A percentile compares a stretch with the other conserved stretches of the same genome.
phyloP scores from a whole-genome alignment of 768 basidiomycete genomes.

The Clitopilus passeckerianus region DNA sequence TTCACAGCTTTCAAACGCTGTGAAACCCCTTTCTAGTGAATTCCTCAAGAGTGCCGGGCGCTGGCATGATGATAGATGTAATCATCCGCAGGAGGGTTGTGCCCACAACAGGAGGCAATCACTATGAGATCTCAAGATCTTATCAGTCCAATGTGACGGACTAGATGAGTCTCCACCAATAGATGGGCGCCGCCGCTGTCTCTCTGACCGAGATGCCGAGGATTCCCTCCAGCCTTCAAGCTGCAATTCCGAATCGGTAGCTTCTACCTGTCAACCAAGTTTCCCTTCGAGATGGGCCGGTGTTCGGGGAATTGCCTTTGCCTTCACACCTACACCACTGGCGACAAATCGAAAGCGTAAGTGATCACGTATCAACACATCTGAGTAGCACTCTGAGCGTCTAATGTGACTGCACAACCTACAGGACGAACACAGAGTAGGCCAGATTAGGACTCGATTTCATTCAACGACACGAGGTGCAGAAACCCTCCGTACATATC shows the following conservation, averaged over 20 bases:
- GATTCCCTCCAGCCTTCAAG: background rate
- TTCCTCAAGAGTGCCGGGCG: background rate
- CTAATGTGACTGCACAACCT: background rate
- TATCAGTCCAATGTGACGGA: background rate
- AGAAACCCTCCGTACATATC: background rate
- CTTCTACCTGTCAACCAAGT: background rate
- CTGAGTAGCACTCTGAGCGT: background rate
- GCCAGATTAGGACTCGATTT: background rate
- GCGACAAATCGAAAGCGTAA: background rate
- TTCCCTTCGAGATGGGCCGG: too few species aligned
- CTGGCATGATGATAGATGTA: background rate
- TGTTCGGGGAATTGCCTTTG: background rate
- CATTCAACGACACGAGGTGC: background rate
- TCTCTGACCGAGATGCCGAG: background rate
- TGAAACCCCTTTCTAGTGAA: too few species aligned
- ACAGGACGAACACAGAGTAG: background rate
- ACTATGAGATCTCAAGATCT: background rate
- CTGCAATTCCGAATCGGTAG: background rate
- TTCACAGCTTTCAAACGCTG: too few species aligned
- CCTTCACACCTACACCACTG: too few species aligned
- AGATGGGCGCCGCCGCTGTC: background rate
- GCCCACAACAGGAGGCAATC: background rate
- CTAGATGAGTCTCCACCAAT: background rate
- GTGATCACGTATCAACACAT: too few species aligned
- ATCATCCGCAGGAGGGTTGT: background rate